These are phyloP conservation scores for Chenopodium suecicum DNA, from an alignment of 148 eudicot species.

Conservation along the genomic window DNA sequence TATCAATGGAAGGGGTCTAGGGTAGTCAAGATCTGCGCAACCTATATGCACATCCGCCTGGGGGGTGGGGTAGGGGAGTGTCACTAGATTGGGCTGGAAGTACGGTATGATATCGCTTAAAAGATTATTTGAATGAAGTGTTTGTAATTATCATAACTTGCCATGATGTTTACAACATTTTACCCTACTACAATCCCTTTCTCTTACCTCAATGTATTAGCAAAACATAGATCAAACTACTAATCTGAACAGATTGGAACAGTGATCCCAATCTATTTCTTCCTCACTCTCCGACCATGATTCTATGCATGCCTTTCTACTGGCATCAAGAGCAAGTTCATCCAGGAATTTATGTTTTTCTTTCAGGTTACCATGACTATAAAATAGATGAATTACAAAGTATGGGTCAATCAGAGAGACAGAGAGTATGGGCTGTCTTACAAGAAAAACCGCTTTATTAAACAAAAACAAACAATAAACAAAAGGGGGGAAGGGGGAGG, in stretches of 20 bases:
- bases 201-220: background rate
- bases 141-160: background rate
- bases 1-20: background rate
- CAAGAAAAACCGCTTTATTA: background rate
- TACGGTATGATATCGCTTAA: background rate
- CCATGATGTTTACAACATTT: background rate
- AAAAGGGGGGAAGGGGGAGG: background rate
- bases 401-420: background rate
- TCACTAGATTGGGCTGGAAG: background rate
- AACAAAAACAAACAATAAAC: background rate
- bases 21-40: background rate
- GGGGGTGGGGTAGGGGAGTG: background rate
- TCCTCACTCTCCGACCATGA: background rate
- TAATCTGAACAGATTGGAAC: background rate
- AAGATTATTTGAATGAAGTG: background rate
- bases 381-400: background rate
- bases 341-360: background rate
- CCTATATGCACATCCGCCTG: background rate
- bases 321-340: background rate
- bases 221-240: background rate
- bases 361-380: background rate
- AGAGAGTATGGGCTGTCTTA: background rate
- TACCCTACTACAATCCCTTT: background rate
- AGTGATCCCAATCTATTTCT: background rate
- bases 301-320: background rate